Conservation (phyloP, 257 asterid species). For the Petunia secreta region DNA sequence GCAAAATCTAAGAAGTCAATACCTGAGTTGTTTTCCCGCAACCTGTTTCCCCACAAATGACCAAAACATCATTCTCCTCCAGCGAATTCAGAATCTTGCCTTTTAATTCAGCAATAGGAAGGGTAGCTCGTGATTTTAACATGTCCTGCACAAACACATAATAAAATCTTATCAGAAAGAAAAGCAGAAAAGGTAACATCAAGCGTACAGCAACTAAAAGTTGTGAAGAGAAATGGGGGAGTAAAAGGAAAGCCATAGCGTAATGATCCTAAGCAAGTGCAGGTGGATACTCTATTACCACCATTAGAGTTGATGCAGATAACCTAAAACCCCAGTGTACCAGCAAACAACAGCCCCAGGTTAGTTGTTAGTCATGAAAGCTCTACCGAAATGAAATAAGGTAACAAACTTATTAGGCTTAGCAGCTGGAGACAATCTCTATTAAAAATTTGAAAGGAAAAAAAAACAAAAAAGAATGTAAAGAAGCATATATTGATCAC, state of each 20-base stretch:
- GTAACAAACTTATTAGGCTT: constrained; percentile 5
- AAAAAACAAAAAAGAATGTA: background rate
- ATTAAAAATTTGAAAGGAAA: background rate
- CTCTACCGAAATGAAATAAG: background rate
- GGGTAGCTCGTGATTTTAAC: constrained; percentile 73
- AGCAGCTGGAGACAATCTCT: background rate
- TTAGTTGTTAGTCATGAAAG: constrained; percentile 20
- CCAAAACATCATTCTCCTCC: constrained; percentile 75
- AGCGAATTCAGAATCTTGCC: constrained; percentile 68
- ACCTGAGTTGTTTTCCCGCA: constrained; percentile 99
- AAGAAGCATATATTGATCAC: background rate
- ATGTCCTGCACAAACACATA: constrained; percentile 60
- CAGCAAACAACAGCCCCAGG: constrained; percentile 14
- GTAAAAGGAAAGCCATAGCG: background rate
- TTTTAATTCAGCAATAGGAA: constrained; percentile 85
- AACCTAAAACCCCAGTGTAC: constrained; percentile 9
- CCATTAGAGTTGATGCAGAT: background rate
- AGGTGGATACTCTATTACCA: constrained; percentile 1
- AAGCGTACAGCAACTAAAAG: background rate
- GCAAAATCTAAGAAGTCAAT: constrained; percentile 29
- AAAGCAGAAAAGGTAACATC: constrained; percentile 23
- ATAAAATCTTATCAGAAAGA: constrained; percentile 31
- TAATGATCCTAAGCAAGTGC: background rate
- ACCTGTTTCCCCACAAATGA: constrained; percentile 97
- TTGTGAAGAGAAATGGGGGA: background rate